Evolutionary conservation across 139 green algal genomes (phyloP), one percentile per base, ranked within the genome.

Genomic region (Ulvella scutata): DNA sequence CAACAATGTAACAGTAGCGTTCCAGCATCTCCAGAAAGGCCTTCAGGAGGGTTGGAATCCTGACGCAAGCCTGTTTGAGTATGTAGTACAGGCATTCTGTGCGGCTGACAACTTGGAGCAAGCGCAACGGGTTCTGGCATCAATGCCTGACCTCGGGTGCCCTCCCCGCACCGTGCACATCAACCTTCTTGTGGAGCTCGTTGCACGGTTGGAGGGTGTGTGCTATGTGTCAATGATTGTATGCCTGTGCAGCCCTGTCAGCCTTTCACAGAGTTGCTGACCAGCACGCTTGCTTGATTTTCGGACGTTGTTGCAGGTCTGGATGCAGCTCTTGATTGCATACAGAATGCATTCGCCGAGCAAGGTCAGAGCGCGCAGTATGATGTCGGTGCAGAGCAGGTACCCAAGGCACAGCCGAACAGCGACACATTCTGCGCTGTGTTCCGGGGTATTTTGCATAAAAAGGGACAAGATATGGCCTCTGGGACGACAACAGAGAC

Each of bases 61-160:
- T 67, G 51, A 67, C 33, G 51, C 51, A 67, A 67, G 51, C 51
- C 51, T 67, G 51, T 67, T 36, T 67, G 51, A 67, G 51, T 26
- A 67, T 26, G 51, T 67, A 36, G n/a, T 67, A 6, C 51, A 26
- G 0, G 51, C 51, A 10, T 67, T 67, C 51, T 67, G 51, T 67
- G 51, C 51, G 1, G 13, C 51, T 6, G 51, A 26, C 51, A 67
- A 67, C 17, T n/a, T 67, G 9, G 51, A 67, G 17, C 51, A 67
- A 23, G 51, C 51, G 6, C 51, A 67, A 23, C 51, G 51, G 9
- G 51, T 67, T 6, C 51, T 67, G 1, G 9, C 51, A 23, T 67
- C 51, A 7, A 67, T 67, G 51, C 51, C 51, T 23, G 51, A 67
- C 51, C 20, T 67, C n/a, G 51, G 51, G 31, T n/a, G 31, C 51